phyloP scores from a whole-genome alignment of 1,284 basidiomycete species.

The Sporisorium iseilematis-ciliati region DNA sequence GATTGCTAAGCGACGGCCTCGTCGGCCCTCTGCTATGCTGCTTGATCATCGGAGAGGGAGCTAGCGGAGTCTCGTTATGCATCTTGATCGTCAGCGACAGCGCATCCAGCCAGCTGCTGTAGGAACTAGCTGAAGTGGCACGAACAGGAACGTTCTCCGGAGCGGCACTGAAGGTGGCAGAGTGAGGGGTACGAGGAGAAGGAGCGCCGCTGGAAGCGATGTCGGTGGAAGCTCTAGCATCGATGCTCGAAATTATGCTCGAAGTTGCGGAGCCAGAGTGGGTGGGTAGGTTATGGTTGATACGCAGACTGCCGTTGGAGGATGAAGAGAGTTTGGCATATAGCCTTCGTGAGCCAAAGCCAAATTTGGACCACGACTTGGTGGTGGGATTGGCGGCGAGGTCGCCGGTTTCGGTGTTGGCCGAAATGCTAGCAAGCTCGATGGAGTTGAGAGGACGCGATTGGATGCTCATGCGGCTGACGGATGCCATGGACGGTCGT shows the following conservation, averaged over 20 bases:
- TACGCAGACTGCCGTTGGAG: slow-evolving; percentile 9
- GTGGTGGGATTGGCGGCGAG: neutral
- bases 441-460: neutral
- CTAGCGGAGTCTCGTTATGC: neutral
- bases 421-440: neutral
- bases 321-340: slow-evolving; percentile 18
- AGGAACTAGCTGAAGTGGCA: neutral
- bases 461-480: slow-evolving; percentile 17
- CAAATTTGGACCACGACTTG: slow-evolving; percentile 28
- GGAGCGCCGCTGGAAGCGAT: slow-evolving; percentile 17
- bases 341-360: slow-evolving; percentile 26
- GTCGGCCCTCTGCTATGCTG: slow-evolving; percentile 4
- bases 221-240: slow-evolving; percentile 11
- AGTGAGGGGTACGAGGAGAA: slow-evolving; percentile 19
- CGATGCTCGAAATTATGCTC: slow-evolving; percentile 7
- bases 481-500: slow-evolving; percentile 6
- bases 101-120: slow-evolving; percentile 28
- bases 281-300: neutral
- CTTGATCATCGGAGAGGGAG: neutral
- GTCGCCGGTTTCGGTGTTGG: slow-evolving; percentile 3
- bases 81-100: slow-evolving; percentile 29
- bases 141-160: slow-evolving; percentile 12
- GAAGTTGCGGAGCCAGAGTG: slow-evolving; percentile 5
- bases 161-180: slow-evolving; percentile 6
- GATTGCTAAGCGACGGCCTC: slow-evolving; percentile 16